These are phyloP conservation scores for Chrysoporthe austroafricana DNA, from an alignment of 2,329 filamentous ascomycete species.

Conservation along the genomic window DNA sequence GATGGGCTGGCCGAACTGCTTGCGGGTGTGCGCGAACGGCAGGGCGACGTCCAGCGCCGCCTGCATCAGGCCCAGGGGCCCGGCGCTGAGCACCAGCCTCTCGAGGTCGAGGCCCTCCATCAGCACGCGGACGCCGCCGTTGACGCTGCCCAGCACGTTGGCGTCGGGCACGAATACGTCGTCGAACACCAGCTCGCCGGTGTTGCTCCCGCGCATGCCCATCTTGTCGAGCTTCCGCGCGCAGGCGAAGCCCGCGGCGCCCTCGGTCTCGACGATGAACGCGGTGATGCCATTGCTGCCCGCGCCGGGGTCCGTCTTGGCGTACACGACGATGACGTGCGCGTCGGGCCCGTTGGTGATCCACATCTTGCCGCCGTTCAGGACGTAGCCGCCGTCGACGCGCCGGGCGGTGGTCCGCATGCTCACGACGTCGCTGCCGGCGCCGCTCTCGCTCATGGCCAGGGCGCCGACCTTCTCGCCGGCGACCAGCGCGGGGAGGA, in stretches of 20 bases:
- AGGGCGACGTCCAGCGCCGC: conserved; percentile 82
- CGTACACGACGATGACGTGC: conserved; percentile 93
- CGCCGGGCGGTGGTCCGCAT: conserved; percentile 87
- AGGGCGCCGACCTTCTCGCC: conserved; percentile 84
- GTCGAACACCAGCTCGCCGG: conserved; percentile 90
- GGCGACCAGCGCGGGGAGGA: conserved; percentile 78
- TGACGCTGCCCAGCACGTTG: conserved; percentile 78
- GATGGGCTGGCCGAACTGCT: conserved; percentile 85
- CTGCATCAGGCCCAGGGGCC: conserved; percentile 94
- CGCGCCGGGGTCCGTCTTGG: conserved; percentile 82
- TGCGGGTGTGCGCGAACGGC: conserved; percentile 86
- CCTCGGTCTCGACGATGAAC: conserved; percentile 78
- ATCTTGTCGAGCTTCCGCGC: conserved; percentile 95
- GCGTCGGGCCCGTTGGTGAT: conserved; percentile 98
- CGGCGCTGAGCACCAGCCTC: conserved; percentile 86
- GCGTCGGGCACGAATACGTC: conserved; percentile 84
- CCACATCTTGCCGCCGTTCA: conserved; percentile 98
- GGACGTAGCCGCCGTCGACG: conserved; percentile 81
- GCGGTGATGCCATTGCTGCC: conserved; percentile 92
- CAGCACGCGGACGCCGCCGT: conserved; percentile 84
- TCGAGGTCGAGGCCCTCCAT: conserved; percentile 98
- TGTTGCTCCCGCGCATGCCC: conserved; percentile 96
- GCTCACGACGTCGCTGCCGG: conserved; percentile 91
- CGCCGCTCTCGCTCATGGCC: conserved; percentile 92
- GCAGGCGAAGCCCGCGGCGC: conserved; percentile 77